Conservation (phyloP, 208 protist genomes). For the Ichthyophonus hoferi region DNA sequence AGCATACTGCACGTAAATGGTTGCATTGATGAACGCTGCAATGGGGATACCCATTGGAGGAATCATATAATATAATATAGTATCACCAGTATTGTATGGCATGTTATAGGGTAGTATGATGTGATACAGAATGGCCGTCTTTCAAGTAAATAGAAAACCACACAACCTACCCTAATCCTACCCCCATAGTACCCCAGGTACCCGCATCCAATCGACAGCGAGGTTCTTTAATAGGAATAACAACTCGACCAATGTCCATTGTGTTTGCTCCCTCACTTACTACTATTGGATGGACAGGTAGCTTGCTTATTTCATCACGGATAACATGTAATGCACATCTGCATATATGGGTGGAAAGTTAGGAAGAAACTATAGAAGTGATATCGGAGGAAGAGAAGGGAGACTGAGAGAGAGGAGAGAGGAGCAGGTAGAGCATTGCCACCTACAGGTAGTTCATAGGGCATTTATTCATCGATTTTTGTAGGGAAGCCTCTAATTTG, state of each 20-base stretch:
- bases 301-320: background rate
- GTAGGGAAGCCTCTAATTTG: background rate
- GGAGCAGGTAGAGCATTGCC: background rate
- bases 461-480: background rate
- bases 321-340: background rate
- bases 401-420: background rate
- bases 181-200: constrained; percentile 53
- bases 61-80: too few species aligned
- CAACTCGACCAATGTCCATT: constrained; percentile 50
- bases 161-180: constrained; percentile 52
- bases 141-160: too few species aligned
- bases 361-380: too few species aligned
- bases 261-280: constrained; percentile 48
- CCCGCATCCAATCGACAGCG: constrained; percentile 49
- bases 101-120: too few species aligned
- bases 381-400: background rate
- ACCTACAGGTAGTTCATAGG: background rate
- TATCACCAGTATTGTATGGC: too few species aligned
- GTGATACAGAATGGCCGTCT: too few species aligned
- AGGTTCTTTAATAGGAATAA: constrained; percentile 38
- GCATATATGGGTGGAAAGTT: background rate
- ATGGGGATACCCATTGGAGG: too few species aligned
- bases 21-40: too few species aligned
- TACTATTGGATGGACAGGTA: background rate
- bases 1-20: too few species aligned